A percentile compares a stretch with the other conserved stretches of the same genome.
phyloP scores from a whole-genome alignment of 1,284 basidiomycete genomes.

The Ganoderma multipileum region DNA sequence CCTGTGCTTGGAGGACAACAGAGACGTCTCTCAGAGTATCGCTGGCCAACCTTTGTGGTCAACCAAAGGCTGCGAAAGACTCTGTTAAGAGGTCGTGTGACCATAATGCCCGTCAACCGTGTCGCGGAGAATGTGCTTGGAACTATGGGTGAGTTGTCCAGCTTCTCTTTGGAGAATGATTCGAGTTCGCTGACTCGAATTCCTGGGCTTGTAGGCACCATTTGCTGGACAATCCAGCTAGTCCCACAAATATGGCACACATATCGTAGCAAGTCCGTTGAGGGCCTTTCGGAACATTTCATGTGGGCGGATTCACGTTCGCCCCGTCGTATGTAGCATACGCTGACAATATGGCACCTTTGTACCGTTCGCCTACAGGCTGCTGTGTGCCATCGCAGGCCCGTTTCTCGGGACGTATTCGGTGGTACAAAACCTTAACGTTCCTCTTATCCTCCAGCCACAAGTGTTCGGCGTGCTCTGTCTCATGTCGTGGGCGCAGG shows the following conservation, averaged over 20 bases:
- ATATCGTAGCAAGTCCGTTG: slow-evolving; percentile 71
- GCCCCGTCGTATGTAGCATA: not conserved
- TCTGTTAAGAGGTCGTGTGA: not conserved
- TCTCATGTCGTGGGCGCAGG: slow-evolving; percentile 72
- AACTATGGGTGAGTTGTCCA: slow-evolving; percentile 14
- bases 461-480: slow-evolving; percentile 73
- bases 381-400: slow-evolving; percentile 71
- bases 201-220: slow-evolving; percentile 51
- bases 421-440: slow-evolving; percentile 72
- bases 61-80: not conserved
- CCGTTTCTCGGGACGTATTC: slow-evolving; percentile 75
- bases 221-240: slow-evolving; percentile 74
- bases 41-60: not conserved
- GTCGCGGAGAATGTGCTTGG: slow-evolving; percentile 20
- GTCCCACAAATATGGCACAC: slow-evolving; percentile 82
- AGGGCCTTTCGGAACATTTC: slow-evolving; percentile 76
- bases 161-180: not conserved
- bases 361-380: slow-evolving; percentile 40
- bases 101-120: slow-evolving; percentile 12
- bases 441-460: slow-evolving; percentile 79
- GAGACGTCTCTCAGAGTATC: not conserved
- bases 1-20: not conserved
- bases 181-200: not conserved
- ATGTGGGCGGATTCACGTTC: slow-evolving; percentile 49
- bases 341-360: not conserved